Base-by-base conservation (phyloP, 192 early-diverging fungal species). In the Phycomyces blakesleeanus region DNA sequence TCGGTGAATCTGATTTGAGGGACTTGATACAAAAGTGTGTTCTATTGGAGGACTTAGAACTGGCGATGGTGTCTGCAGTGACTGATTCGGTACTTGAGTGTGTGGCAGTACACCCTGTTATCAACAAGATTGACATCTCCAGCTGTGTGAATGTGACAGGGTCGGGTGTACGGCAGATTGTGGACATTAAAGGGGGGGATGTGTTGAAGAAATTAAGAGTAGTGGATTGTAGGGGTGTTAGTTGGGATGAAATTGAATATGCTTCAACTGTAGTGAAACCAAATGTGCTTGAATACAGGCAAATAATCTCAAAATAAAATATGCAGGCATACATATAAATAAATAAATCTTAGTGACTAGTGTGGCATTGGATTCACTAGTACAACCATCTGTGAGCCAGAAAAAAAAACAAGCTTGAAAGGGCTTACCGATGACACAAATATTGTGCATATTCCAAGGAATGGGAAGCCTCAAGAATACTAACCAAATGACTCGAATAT, bases 131-230 rank as follows among this genome's bases (percentile, higher is more conserved):
- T 10, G 57, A 67, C 41, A 18, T 67, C 10, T 59, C 56, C 14
- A 39, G 41, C 14, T 59, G 55, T 56, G 16, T 18, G n/a, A 15
- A 47, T 0, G 24, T 67, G 5, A 67, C 65, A 3, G 65, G 65
- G 24, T 26, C 16, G 20, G 65, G 65, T 12, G 12, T 67, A 1
- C 25, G 55, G 1, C 9, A 24, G 4, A 20, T 58, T 20, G 50
- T 67, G 27, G 49, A 52, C 25, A 14, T 15, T 9, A 26, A 53
- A 8, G 22, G 38, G 14, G 22, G 38, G 9, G 18, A 3, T 5
- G 29, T 47, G 7, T 18, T 67, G 6, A 18, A n/a, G 1, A 42
- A 12, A 10, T 34, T 67, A 16, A 18, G 22, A 29, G 4, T 59
- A 26, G 37, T 39, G 0, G 34, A 67, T n/a, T 67, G 65, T 25